phyloP scores from a whole-genome alignment of 2,329 filamentous ascomycete species.

The Colletotrichum sp. region DNA sequence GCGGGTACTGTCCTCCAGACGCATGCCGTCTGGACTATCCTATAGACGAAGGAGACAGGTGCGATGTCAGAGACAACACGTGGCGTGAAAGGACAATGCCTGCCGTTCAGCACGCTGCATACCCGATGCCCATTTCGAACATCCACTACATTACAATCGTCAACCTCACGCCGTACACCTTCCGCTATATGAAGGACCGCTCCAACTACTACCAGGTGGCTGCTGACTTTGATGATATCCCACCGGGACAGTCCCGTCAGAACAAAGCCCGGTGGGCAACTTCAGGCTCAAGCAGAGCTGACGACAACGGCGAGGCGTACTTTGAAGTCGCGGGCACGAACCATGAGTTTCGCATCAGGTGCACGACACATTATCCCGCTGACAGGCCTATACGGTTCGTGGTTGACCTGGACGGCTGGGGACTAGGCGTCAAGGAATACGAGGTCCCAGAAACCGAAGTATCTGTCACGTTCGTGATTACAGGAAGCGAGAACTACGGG shows the following conservation, averaged over 20 bases:
- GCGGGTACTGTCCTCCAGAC: conserved; percentile 46
- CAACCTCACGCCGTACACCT: conserved; percentile 37
- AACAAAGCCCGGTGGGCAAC: conserved; percentile 30
- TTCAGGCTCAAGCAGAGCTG: conserved; percentile 18
- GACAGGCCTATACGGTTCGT: conserved; percentile 29
- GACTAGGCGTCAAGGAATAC: conserved; percentile 37
- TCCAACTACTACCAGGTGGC: conserved; percentile 35
- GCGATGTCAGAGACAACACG: neutral
- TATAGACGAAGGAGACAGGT: neutral
- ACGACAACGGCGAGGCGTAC: conserved; percentile 36
- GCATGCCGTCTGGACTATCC: neutral
- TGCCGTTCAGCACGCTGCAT: rapidly evolving
- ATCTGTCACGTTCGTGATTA: conserved; percentile 37
- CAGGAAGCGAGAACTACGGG: conserved; percentile 36
- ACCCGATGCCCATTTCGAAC: neutral
- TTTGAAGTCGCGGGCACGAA: conserved; percentile 33
- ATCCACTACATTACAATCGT: conserved; percentile 37
- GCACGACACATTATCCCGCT: conserved; percentile 33
- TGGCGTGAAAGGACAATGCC: neutral
- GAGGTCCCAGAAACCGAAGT: conserved; percentile 32
- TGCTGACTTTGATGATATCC: conserved; percentile 35
- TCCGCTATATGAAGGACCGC: conserved; percentile 23
- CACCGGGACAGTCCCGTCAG: conserved; percentile 34
- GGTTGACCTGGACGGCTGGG: conserved; percentile 35
- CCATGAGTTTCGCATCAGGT: conserved; percentile 33